These are phyloP conservation scores for Aspergillus sp. DNA, from an alignment of 2,329 filamentous ascomycete genomes.

Conservation along the genomic window DNA sequence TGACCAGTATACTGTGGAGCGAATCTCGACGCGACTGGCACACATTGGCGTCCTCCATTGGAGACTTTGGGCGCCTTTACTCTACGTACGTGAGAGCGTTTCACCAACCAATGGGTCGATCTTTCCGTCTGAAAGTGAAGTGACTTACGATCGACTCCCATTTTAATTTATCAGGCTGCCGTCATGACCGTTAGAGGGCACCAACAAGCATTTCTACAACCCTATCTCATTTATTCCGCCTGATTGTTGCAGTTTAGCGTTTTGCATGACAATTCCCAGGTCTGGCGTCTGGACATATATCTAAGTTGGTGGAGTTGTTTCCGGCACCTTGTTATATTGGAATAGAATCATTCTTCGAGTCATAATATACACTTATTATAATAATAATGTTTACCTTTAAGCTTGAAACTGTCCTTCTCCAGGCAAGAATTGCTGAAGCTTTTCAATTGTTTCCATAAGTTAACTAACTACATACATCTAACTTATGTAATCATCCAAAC, in stretches of 20 bases:
- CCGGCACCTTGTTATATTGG: constrained; percentile 4
- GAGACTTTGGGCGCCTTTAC: constrained; percentile 79
- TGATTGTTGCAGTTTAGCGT: constrained; percentile 21
- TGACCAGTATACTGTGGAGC: constrained; percentile 34
- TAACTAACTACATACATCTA: background rate
- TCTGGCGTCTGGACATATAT: constrained; percentile 16
- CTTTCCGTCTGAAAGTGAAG: constrained; percentile 9
- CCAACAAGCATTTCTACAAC: background rate
- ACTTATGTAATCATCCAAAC: background rate
- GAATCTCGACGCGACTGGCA: constrained; percentile 71
- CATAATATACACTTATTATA: background rate
- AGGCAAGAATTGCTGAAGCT: background rate
- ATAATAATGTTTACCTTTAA: background rate
- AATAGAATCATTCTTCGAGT: constrained; percentile 7
- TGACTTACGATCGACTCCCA: constrained; percentile 9
- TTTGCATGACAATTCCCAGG: constrained; percentile 16
- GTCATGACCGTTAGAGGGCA: background rate
- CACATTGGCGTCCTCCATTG: constrained; percentile 86
- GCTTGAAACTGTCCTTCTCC: background rate
- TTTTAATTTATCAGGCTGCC: background rate
- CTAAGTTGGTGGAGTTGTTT: background rate
- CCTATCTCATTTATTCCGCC: background rate
- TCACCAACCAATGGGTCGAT: constrained; percentile 19
- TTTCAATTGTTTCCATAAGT: too few relatives aligned
- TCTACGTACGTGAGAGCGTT: constrained; percentile 54